Base-by-base conservation (phyloP, 352 stramenopile genomes). In the Bremia lactucae region DNA sequence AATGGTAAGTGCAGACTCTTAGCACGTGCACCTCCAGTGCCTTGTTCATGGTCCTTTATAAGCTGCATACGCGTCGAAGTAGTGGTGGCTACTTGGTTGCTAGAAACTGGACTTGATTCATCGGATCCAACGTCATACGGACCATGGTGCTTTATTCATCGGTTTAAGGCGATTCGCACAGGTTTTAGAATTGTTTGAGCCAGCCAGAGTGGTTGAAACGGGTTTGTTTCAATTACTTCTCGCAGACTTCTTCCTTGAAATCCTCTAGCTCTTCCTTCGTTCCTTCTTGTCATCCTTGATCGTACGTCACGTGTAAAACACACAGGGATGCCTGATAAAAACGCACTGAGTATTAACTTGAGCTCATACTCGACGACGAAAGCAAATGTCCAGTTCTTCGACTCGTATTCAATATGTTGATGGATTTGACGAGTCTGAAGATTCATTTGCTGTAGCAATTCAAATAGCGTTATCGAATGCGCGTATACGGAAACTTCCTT, bases 331-430 rank as follows among this genome's bases (percentile, higher is more conserved):
- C 72, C 68, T 9, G 63, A 65, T 9, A 85, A 48, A 43, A 87
- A 85, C 14, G 75, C 68, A 24, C 62, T 67, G 6, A 87, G 56
- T 13, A 91, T 48, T n/a, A 88, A 42, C 40, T 86, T 87, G 23
- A 88, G 55, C 37, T 91, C 79, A 29, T 91, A 88, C 44, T 87
- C 75, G 26, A 83, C 69, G 5, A 91, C 74, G 31, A 91, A 88
- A 16, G 79, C 75, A 46, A 76, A 81, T 8, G 74, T 85, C 79
- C 79, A 91, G 46, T 82, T 83, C 46, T 86, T 65, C 9, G 73
- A 87, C 48, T 88, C 79, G 42, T 78, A 91, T 48, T 91, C 79
- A 44, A 91, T 75, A 55, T 91, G 79, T 6, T 67, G 61, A 13
- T 67, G 54, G 10, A 78, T 48, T 16, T 87, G 72, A 25, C 76